Base-by-base conservation (phyloP, 2,329 filamentous ascomycete genomes). In the Falciphora oryzae region DNA sequence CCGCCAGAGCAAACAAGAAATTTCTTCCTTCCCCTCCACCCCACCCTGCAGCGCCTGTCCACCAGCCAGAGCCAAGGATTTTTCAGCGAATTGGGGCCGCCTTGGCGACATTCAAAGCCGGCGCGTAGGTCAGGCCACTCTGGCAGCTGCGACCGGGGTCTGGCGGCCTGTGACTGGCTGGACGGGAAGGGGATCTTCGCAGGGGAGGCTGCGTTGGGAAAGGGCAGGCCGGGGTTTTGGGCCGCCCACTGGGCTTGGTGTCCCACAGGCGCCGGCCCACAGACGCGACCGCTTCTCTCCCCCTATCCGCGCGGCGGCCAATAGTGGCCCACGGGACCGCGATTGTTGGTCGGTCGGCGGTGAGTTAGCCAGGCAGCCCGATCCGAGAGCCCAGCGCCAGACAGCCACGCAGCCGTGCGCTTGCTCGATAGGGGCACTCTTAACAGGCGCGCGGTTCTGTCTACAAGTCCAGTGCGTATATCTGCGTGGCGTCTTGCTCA, bases 81-180 rank as follows among this genome's bases (percentile, higher is more conserved):
- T 32, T 32, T 2, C 32, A 44, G 38, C 38, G 32, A 10, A 35
- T 14, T 35, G 27, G 18, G 14, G 2, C 8, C 31, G 32, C 11
- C 59, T 61, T 61, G 59, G 60, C 60, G 60, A 44, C 22, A 50
- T n/a, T 22, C 29, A 27, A 27, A 62, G 60, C 60, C 38, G 38
- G 60, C 60, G 60, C 38, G n/a, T 62, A 62, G n/a, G 50, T 62
- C 60, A 62, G 60, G 38, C 60, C 60, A 62, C 38, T 62, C 60
- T 62, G 11, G 35, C 60, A n/a, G 27, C 7, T 25, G 32, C 60
- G 31, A 44, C 29, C 31, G 25, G 59, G 59, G 59, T 25, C 5
- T 50, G 59, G 31, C 14, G 50, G 60, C 35, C 38, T 62, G n/a
- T 53, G 38, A 62, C 25, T 62, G 60, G 60, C 22, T 25, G 28